Evolutionary conservation across 257 asterid species (phyloP), one percentile per base, ranked within the genome.

Genomic region (Salvia rosmarinus): DNA sequence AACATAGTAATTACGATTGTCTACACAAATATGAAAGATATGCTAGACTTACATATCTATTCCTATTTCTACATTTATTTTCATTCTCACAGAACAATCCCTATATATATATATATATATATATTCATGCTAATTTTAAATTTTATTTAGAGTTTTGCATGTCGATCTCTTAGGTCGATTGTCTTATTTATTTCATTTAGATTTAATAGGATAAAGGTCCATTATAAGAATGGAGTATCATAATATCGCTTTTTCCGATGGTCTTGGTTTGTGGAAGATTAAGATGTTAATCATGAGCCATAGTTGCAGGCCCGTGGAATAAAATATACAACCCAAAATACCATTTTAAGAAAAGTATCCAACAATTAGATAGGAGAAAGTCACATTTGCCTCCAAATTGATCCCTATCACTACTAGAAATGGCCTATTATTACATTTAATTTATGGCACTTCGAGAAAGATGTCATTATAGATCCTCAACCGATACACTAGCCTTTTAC

Each of bases 261-360:
- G 57, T 56, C 71, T 75, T 42, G 69, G 65, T 58, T 50, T 57
- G 40, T 71, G 80, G 70, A 32, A 66, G 64, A 75, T 79, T 71
- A 47, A 51, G 69, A 79, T 63, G 57, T 78, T 71, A 66, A 40
- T 73, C 67, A 74, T 68, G 49, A 69, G 44, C 42, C 52, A 62
- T 19, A 69, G 68, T 43, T 30, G 62, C 74, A 71, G 25, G 72
- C 69, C 65, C 46, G 42, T 60, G 72, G 32, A 64, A 55, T 64
- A 52, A 68, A 62, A 59, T 64, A 47, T 16, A 43, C 32, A 11
- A 17, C 32, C 30, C 37, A 10, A 23, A 10, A 54, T 23, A 60
- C 62, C 17, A 62, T 49, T 16, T 23, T 63, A 14, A 60, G 17
- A 10, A 8, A 6, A 6, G 43, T 6, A 23, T 25, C 9, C 50